Evolutionary conservation across 768 basidiomycete genomes (phyloP).

Genomic region (Termitomyces titanicus): DNA sequence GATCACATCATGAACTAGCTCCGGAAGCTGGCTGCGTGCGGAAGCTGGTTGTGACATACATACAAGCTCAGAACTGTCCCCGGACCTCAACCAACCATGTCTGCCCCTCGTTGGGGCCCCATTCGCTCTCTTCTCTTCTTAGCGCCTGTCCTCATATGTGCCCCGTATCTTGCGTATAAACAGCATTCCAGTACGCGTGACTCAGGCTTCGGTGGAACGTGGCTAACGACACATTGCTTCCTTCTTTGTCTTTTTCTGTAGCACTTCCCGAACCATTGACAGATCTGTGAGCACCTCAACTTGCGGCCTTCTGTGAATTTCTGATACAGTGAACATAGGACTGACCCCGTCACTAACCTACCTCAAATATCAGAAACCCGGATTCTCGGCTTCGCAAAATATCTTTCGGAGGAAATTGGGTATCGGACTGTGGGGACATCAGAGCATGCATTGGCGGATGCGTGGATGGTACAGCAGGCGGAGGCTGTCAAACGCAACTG

Average conservation of each 20-base stretch:
- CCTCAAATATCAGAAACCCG: constrained; percentile 72
- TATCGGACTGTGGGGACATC: constrained; percentile 88
- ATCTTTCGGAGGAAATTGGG: constrained; percentile 83
- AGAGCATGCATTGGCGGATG: constrained; percentile 83
- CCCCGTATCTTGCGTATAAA: constrained; percentile 43
- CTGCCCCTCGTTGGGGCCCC: constrained; percentile 48
- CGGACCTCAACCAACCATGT: constrained; percentile 14
- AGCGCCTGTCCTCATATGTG: constrained; percentile 48
- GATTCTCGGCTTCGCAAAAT: constrained; percentile 58
- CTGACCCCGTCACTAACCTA: constrained; percentile 48
- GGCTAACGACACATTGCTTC: constrained; percentile 6
- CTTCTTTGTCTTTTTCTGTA: constrained; percentile 20
- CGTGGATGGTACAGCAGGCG: constrained; percentile 74
- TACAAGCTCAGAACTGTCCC: constrained; percentile 3
- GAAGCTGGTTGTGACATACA: constrained; percentile 2
- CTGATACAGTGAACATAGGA: constrained; percentile 20
- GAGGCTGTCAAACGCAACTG: constrained; percentile 60
- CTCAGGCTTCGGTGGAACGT: background rate
- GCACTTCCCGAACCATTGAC: constrained; percentile 57
- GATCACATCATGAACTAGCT: no score
- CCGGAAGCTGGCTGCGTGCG: background rate
- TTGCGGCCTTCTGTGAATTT: background rate
- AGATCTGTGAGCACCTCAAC: constrained; percentile 38
- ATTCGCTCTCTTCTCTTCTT: constrained; percentile 53
- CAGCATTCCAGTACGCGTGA: constrained; percentile 44